Evolutionary conservation across 106 monocot genomes (phyloP), one percentile per base, ranked within the genome.

Genomic region (Ottelia alismoides): DNA sequence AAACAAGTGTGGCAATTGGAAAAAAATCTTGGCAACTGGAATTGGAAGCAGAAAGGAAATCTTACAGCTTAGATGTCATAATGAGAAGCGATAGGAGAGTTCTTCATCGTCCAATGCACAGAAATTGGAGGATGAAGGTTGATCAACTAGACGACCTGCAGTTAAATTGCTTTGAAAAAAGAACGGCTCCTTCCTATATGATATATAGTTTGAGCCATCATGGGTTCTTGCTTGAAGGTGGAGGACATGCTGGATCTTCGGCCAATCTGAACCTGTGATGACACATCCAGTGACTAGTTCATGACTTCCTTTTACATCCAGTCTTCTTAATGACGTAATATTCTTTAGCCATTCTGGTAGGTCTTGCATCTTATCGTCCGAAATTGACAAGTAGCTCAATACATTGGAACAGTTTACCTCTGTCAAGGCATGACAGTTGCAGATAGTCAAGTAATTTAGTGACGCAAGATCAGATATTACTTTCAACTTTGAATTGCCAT

Each of bases 151-250:
- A 1, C 22, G 11, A n/a, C 27, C 30, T 11, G 27, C 60, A 11
- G 22, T 19, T 24, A 48, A 49, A 28, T 61, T 49, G 48, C 60
- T 48, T 21, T 49, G 20, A 12, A 48, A 49, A 40, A 21, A 20
- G 25, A 31, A n/a, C 14, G 62, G 49, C 22, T 14, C 26, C 22
- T 62, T 62, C 6, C 21, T 30, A 24, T 62, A 62, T 21, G 62
- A 51, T 24, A 62, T 19, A 22, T 51, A 51, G 9, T 31, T 51
- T 2, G 51, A 51, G 3, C 51, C 51, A 24, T 62, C 62, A 31
- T 6, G 2, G 1, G 62, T 31, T 22, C 19, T 30, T 21, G 46
- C 49, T 31, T 62, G 31, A n/a, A 62, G 22, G 6, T 24, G 51
- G 21, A 11, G 30, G 28, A 49, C 14, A 17, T 4, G 12, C 20